phyloP scores from a whole-genome alignment of 345 rosid species.

The Euphorbia tirucalli region DNA sequence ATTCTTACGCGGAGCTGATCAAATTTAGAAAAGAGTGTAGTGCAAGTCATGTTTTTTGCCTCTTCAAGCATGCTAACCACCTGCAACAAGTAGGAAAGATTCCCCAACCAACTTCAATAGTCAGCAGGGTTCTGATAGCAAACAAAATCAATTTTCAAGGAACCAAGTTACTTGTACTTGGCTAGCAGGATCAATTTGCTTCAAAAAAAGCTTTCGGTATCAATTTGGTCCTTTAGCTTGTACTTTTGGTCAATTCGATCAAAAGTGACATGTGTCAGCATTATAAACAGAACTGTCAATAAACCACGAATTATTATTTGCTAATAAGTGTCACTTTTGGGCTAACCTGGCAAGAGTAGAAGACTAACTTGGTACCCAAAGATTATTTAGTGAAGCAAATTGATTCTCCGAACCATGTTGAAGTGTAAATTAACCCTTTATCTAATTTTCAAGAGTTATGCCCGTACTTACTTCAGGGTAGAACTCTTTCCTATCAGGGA shows the following conservation, averaged over 20 bases:
- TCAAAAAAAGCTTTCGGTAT: too few species aligned
- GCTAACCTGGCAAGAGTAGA: not conserved
- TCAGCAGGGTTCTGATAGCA: too few species aligned
- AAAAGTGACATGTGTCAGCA: not conserved
- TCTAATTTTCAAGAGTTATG: slow-evolving; percentile 5
- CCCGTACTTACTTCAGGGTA: slow-evolving; percentile 69
- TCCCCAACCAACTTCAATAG: too few species aligned
- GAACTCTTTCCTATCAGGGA: slow-evolving; percentile 91
- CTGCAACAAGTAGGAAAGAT: slow-evolving; percentile 39
- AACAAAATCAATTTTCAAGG: not conserved
- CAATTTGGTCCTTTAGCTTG: too few species aligned
- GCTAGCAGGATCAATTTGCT: too few species aligned
- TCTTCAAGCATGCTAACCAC: slow-evolving; percentile 86
- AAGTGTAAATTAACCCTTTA: not conserved
- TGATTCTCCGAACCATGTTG: too few species aligned
- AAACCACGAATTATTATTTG: not conserved
- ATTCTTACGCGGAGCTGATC: slow-evolving; percentile 64
- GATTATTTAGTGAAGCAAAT: too few species aligned
- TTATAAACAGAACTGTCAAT: not conserved
- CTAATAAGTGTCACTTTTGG: not conserved
- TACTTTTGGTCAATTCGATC: too few species aligned
- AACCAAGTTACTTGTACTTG: too few species aligned
- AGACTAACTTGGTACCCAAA: too few species aligned
- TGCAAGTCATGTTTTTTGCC: slow-evolving; percentile 61
- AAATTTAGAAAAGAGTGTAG: slow-evolving; percentile 69